Percentiles rank a stretch among this genome's conserved stretches.
These are phyloP conservation scores for Eurotiales sp. DNA, from an alignment of 2,329 filamentous ascomycete species.

Conservation along the genomic window DNA sequence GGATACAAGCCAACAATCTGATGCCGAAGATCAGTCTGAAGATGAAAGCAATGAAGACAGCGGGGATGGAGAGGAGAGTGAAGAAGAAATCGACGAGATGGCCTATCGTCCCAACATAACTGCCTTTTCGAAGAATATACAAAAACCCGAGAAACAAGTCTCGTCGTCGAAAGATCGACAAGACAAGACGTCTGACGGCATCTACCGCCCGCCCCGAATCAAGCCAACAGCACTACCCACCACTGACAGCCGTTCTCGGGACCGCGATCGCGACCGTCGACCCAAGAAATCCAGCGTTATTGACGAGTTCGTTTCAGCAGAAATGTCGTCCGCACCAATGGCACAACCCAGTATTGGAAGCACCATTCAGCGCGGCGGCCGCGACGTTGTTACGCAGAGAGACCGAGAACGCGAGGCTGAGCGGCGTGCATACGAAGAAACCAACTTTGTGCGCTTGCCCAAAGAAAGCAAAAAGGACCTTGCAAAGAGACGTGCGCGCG, in stretches of 20 bases:
- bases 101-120: constrained; percentile 60
- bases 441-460: constrained; percentile 83
- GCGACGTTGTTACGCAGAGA: constrained; percentile 70
- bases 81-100: constrained; percentile 55
- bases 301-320: constrained; percentile 84
- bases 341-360: constrained; percentile 89
- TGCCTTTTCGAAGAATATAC: constrained; percentile 39
- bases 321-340: constrained; percentile 75
- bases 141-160: constrained; percentile 25
- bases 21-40: constrained; percentile 49
- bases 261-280: constrained; percentile 50
- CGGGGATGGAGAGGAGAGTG: constrained; percentile 39
- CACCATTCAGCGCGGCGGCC: constrained; percentile 75
- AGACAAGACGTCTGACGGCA: constrained; percentile 52
- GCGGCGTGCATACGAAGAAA: constrained; percentile 82
- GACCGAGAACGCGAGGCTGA: constrained; percentile 77
- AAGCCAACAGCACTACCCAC: constrained; percentile 79
- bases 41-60: constrained; percentile 34
- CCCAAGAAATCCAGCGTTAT: constrained; percentile 75
- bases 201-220: constrained; percentile 87
- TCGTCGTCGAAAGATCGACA: constrained; percentile 21
- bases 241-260: constrained; percentile 50
- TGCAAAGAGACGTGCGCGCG: constrained; percentile 54
- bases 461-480: constrained; percentile 83
- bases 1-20: constrained; percentile 30